These are phyloP conservation scores for Trematosphaeria pertusa DNA, from an alignment of 2,329 filamentous ascomycete genomes.

Conservation along the genomic window DNA sequence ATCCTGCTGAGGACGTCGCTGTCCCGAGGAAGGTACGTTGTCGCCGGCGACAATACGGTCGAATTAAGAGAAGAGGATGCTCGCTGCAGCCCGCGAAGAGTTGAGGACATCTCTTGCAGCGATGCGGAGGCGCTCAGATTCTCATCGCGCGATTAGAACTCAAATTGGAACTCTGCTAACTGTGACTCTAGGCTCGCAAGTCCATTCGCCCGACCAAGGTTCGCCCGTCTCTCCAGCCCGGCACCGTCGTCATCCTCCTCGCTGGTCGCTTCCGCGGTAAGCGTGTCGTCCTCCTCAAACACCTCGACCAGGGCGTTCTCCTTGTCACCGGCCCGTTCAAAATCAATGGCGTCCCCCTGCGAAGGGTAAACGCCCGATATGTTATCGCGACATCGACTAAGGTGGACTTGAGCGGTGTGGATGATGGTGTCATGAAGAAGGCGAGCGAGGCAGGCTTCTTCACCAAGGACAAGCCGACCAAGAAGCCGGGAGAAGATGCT, in stretches of 20 bases:
- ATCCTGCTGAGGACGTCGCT: slow-evolving; percentile 91
- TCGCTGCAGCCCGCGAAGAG: too few species aligned
- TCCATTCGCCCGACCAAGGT: slow-evolving; percentile 84
- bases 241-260: slow-evolving; percentile 97
- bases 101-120: too few species aligned
- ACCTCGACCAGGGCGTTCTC: slow-evolving; percentile 95
- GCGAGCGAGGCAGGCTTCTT: slow-evolving; percentile 87
- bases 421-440: slow-evolving; percentile 77
- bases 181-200: slow-evolving; percentile 81
- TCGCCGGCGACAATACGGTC: slow-evolving; percentile 19
- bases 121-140: too few species aligned
- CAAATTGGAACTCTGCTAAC: too few species aligned
- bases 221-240: slow-evolving; percentile 88
- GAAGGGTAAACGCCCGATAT: slow-evolving; percentile 90
- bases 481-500: slow-evolving; percentile 96
- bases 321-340: slow-evolving; percentile 99
- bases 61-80: slow-evolving; percentile 25
- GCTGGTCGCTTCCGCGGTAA: slow-evolving; percentile 99
- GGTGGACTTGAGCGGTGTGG: slow-evolving; percentile 84
- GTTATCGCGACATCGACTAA: slow-evolving; percentile 89
- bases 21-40: slow-evolving; percentile 91
- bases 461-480: slow-evolving; percentile 89
- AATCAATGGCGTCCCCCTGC: slow-evolving; percentile 98
- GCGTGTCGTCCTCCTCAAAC: slow-evolving; percentile 98
- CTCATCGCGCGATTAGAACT: too few species aligned